Percentiles rank a stretch among this genome's conserved stretches.
These are phyloP conservation scores for Cairneyella variabilis DNA, from an alignment of 495 filamentous ascomycete genomes.

Conservation along the genomic window DNA sequence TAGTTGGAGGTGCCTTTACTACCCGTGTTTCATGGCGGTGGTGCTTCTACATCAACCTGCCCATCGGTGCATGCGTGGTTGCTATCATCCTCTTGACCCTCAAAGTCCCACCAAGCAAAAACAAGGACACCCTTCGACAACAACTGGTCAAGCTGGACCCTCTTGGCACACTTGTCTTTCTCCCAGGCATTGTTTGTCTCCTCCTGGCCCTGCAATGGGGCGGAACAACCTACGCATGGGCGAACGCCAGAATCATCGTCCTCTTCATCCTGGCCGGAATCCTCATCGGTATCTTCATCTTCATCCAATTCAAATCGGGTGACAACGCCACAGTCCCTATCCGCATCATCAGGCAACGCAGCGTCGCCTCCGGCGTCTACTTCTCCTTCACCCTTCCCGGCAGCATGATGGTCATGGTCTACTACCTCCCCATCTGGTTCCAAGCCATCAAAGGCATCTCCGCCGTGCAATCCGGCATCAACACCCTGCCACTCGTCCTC, in stretches of 20 bases:
- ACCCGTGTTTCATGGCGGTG: constrained; percentile 57
- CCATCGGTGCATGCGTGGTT: constrained; percentile 46
- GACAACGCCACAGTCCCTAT: constrained; percentile 76
- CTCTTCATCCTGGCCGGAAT: constrained; percentile 59
- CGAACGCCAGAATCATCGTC: constrained; percentile 29
- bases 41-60: constrained; percentile 66
- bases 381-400: constrained; percentile 59
- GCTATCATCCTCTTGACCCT: constrained; percentile 43
- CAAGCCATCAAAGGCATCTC: constrained; percentile 62
- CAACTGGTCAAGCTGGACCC: constrained; percentile 41
- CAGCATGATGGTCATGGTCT: constrained; percentile 65
- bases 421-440: constrained; percentile 73
- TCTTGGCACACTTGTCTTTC: constrained; percentile 38
- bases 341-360: constrained; percentile 68
- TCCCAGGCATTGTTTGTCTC: constrained; percentile 33
- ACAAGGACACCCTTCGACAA: constrained; percentile 11
- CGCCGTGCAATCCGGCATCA: constrained; percentile 68
- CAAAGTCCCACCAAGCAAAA: constrained; percentile 38
- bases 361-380: constrained; percentile 56
- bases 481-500: constrained; percentile 57
- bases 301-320: constrained; percentile 60
- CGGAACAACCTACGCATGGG: constrained; percentile 39
- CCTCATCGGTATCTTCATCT: constrained; percentile 57
- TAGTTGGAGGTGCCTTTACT: constrained; percentile 64
- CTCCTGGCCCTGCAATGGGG: constrained; percentile 46